Percentiles rank a stretch among this genome's conserved stretches.
Evolutionary conservation across 176 grass and related monocot species (phyloP).

Genomic region (Alloteropsis semialata): DNA sequence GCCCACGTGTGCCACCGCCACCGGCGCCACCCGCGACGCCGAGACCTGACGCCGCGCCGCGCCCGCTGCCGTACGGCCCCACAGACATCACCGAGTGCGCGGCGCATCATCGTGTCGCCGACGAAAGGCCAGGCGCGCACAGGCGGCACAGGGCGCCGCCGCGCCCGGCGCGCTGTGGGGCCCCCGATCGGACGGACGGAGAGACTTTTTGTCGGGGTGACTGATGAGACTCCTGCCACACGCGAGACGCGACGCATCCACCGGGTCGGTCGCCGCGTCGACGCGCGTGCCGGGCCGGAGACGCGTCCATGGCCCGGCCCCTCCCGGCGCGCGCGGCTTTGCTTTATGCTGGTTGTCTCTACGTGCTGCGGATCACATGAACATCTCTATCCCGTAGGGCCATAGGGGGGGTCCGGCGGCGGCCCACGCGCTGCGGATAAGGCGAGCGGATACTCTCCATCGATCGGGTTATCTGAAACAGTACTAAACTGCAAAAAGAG

Average conservation of each 20-base stretch:
- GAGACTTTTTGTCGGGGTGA: neutral
- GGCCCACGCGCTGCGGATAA: slow-evolving; percentile 1
- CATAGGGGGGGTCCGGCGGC: too few relatives aligned
- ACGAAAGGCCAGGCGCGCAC: neutral
- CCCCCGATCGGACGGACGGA: neutral
- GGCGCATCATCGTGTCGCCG: slow-evolving; percentile 1
- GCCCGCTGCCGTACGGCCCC: neutral
- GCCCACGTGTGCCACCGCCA: neutral
- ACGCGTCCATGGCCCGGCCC: too few relatives aligned
- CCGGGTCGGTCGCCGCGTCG: neutral
- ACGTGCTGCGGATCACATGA: neutral
- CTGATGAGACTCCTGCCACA: neutral
- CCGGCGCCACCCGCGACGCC: neutral
- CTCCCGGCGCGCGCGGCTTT: neutral
- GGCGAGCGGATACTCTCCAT: neutral
- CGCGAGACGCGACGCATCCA: neutral
- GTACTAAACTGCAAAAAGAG: neutral
- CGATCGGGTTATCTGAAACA: neutral
- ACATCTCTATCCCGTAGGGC: slow-evolving; percentile 12
- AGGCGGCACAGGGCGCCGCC: neutral
- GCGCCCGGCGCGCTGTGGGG: too few relatives aligned
- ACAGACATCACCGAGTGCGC: neutral
- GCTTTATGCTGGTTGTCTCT: too few relatives aligned
- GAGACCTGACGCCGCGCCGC: slow-evolving; percentile 18
- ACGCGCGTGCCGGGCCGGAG: too few relatives aligned